Evolutionary conservation across 352 stramenopile species (phyloP).

Genomic region (Globisporangium spiculum): DNA sequence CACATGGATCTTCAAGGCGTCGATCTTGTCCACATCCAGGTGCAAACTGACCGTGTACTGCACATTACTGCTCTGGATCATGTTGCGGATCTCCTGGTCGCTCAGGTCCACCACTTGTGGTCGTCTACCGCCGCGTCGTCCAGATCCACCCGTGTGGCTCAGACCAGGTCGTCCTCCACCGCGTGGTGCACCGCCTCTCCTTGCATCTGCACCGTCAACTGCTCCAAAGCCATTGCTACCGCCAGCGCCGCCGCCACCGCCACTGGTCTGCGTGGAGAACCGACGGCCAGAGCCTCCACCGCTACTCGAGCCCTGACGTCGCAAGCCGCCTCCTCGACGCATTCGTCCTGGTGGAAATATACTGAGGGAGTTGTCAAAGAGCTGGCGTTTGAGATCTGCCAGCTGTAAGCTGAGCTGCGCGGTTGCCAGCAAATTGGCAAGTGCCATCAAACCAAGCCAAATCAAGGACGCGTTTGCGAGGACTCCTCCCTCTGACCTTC

Average conservation of each 20-base stretch:
- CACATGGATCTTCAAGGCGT: neutral
- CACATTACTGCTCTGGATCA: constrained; percentile 12
- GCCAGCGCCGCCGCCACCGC: neutral
- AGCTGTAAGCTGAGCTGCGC: neutral
- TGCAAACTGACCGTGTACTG: constrained; percentile 15
- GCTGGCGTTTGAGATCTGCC: neutral
- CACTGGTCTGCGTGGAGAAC: neutral
- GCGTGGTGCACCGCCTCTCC: neutral
- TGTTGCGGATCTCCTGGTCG: constrained; percentile 16
- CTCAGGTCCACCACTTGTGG: constrained; percentile 5
- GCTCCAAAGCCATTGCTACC: neutral
- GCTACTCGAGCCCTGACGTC: constrained; percentile 7
- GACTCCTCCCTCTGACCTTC: constrained; percentile 1
- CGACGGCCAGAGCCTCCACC: constrained; percentile 4
- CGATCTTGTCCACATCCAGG: neutral
- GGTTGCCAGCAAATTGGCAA: constrained; percentile 1
- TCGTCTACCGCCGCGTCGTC: constrained; percentile 4
- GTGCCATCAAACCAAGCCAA: neutral
- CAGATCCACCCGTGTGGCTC: neutral
- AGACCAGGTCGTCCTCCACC: neutral
- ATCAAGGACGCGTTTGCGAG: neutral
- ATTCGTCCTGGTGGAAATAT: neutral
- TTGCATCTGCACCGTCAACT: neutral
- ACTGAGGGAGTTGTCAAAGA: neutral
- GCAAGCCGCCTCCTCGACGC: constrained; percentile 3